A percentile compares a stretch with the other conserved stretches of the same genome.
These are phyloP conservation scores for Aphanomyces cochlioides DNA, from an alignment of 352 stramenopile genomes.

Conservation along the genomic window DNA sequence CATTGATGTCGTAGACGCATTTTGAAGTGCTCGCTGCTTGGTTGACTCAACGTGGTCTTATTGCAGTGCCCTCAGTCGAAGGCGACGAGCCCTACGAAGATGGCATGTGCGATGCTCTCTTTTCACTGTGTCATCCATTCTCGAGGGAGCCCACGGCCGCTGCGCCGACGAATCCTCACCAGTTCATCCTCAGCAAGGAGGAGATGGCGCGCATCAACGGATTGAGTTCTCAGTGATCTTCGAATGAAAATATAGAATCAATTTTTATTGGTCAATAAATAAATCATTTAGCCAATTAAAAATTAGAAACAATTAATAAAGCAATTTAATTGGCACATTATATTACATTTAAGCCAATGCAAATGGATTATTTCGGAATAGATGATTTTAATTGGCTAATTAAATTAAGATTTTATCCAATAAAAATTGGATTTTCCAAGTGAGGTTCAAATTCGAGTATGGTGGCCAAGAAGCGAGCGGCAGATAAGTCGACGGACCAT, in stretches of 20 bases:
- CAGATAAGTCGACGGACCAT: too few relatives aligned
- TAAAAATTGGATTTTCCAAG: too few relatives aligned
- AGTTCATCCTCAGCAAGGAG: neutral
- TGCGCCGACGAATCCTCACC: slow-evolving; percentile 13
- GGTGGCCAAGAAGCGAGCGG: too few relatives aligned
- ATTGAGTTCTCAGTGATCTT: neutral
- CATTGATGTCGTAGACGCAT: neutral
- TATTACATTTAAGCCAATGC: neutral
- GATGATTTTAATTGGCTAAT: too few relatives aligned
- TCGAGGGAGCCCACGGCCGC: neutral
- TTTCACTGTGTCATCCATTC: slow-evolving; percentile 15
- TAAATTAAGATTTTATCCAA: too few relatives aligned
- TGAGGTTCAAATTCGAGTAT: too few relatives aligned
- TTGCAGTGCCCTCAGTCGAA: slow-evolving; percentile 7
- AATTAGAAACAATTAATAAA: neutral
- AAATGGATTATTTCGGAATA: too few relatives aligned
- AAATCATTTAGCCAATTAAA: neutral
- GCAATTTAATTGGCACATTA: neutral
- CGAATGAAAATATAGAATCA: neutral
- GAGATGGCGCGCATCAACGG: neutral
- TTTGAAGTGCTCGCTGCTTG: slow-evolving; percentile 1
- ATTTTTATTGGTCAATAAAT: neutral
- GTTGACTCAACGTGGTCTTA: slow-evolving; percentile 18
- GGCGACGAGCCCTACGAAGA: slow-evolving; percentile 20
- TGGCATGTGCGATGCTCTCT: neutral